Conservation (phyloP, 108 stramenopile species). For the Hondaea fermentalgiana region DNA sequence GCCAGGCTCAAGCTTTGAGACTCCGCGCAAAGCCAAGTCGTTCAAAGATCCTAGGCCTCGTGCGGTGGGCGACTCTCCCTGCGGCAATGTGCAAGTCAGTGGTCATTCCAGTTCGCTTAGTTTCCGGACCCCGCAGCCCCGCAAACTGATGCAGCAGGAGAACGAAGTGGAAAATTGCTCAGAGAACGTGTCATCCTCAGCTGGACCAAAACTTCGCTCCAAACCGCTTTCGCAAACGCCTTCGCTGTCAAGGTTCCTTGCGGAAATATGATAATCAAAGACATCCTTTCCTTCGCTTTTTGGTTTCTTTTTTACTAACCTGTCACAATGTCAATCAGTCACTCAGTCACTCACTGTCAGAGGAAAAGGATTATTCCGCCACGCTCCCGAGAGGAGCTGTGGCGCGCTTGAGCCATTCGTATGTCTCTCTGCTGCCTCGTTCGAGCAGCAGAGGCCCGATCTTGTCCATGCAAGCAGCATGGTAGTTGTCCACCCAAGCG, state of each 20-base stretch:
- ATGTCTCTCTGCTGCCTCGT: not conserved
- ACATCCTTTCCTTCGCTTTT: no score
- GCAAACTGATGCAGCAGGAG: no score
- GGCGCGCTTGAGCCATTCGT: not conserved
- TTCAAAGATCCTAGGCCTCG: not conserved
- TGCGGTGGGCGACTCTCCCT: not conserved
- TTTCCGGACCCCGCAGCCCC: no score
- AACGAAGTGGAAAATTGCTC: no score
- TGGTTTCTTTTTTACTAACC: not conserved
- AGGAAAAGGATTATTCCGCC: no score
- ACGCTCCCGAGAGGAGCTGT: not conserved
- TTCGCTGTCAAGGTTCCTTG: not conserved
- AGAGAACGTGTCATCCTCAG: no score
- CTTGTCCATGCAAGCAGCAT: not conserved
- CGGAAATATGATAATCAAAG: not conserved
- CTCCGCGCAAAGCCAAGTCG: not conserved
- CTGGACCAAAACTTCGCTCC: not conserved
- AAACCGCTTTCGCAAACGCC: not conserved
- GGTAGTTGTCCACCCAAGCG: conserved; percentile 31
- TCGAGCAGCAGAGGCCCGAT: not conserved
- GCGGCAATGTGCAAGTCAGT: no score
- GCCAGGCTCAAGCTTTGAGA: not conserved
- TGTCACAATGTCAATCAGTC: no score
- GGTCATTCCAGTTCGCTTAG: no score
- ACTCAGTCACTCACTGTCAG: no score